Base-by-base conservation (phyloP, 2,329 filamentous ascomycete species). In the Beauveria sp. region DNA sequence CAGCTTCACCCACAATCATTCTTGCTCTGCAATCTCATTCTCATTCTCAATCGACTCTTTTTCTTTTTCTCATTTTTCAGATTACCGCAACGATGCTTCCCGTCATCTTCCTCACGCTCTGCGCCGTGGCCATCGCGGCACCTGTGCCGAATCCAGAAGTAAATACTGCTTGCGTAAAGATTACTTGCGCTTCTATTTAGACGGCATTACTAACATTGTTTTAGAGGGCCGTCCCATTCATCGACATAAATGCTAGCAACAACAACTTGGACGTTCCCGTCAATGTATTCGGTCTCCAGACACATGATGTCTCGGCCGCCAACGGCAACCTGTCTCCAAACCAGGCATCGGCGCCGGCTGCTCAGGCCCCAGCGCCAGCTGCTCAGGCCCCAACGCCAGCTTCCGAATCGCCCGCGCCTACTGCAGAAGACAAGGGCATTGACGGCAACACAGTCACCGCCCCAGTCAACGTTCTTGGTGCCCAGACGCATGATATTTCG, bases 241-340 rank as follows among this genome's bases (percentile, higher is more conserved):
- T 56, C 7, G 53, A 56, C 26, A 46, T 56, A 18, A 55, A 55
- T 9, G 52, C 52, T 22, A 56, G 26, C 26, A 56, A 56, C n/a
- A 56, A 56, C 42, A 46, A 56, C 1, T 9, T 56, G 7, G 40
- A 43, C 9, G 12, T 56, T 30, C 40, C 53, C 5, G 16, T 56
- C 22, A 46, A 56, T n/a, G 53, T 56, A 3, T 26, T 56, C 18
- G 53, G 53, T 30, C 16, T 56, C 2, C 53, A 56, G 22, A 56
- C 53, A 7, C 53, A 56, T 12, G 53, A 56, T 20, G 3, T 56
- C 26, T 56, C 53, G 10, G 53, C 53, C 16, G 40, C 26, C 3
- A 56, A 56, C 16, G 53, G 53, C 22, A 46, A 56, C 5, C 53
- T 56, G 16, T 56, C 53, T 42, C 53, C 53, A 12, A 56, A 45